Conservation (phyloP, 2,329 filamentous ascomycete genomes). For the Calonectria naviculata region DNA sequence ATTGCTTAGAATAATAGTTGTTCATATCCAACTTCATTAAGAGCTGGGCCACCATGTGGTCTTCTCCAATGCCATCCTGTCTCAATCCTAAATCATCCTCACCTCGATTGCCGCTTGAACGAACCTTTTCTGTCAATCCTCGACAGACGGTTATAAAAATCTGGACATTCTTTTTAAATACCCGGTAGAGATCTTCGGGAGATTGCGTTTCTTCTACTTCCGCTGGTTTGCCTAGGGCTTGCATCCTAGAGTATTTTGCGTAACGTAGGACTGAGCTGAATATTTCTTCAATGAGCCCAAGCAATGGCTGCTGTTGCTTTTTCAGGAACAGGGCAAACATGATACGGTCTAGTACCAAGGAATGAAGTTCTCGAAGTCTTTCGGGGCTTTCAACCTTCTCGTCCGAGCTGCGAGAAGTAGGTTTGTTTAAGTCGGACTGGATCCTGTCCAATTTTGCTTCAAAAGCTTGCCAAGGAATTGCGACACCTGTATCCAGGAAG, state of each 20-base stretch:
- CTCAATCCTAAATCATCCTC: conserved; percentile 47
- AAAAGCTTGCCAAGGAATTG: conserved; percentile 78
- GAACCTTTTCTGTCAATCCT: conserved; percentile 73
- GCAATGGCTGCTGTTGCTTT: conserved; percentile 78
- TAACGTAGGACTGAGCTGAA: conserved; percentile 80
- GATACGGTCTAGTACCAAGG: conserved; percentile 79
- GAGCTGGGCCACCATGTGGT: conserved; percentile 75
- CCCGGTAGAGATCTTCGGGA: conserved; percentile 64
- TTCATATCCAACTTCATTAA: conserved; percentile 78
- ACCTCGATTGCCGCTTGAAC: conserved; percentile 45
- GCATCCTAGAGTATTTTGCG: conserved; percentile 62
- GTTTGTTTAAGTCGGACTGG: conserved; percentile 64
- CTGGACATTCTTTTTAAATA: conserved; percentile 77
- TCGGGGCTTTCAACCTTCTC: conserved; percentile 65
- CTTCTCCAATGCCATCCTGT: conserved; percentile 52
- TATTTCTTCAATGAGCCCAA: conserved; percentile 80
- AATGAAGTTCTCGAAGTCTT: conserved; percentile 75
- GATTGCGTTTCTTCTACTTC: conserved; percentile 28
- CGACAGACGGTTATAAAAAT: conserved; percentile 81
- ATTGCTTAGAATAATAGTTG: conserved; percentile 65
- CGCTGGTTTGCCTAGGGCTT: conserved; percentile 44
- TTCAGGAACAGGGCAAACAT: conserved; percentile 79
- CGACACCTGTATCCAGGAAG: conserved; percentile 83
- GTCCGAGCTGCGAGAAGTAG: conserved; percentile 49
- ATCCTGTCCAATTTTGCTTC: conserved; percentile 72